Evolutionary conservation across 805 yeast genomes (phyloP).

Genomic region (Wickerhamomyces canadensis): DNA sequence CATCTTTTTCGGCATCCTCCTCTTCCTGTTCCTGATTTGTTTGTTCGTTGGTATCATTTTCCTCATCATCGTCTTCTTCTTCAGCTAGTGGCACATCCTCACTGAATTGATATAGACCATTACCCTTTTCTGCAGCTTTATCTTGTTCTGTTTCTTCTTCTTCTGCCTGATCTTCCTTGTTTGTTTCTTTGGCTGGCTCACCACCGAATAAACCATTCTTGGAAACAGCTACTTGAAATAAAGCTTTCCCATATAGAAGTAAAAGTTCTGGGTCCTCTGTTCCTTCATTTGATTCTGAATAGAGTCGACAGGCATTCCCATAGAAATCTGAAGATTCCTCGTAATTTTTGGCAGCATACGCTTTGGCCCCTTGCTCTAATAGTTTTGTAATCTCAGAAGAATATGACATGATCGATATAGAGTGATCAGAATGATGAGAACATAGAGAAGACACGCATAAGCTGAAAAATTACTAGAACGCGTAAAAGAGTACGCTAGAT

Average conservation of each 20-base stretch:
- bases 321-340: slow-evolving; percentile 66
- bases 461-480: no score
- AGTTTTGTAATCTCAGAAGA: slow-evolving; percentile 40
- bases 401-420: slow-evolving; percentile 18
- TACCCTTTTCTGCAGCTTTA: slow-evolving; percentile 15
- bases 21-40: slow-evolving; percentile 14
- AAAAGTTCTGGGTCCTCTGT: slow-evolving; percentile 71
- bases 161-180: slow-evolving; percentile 21
- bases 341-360: slow-evolving; percentile 58
- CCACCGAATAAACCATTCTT: slow-evolving; percentile 76
- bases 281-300: slow-evolving; percentile 42
- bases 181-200: slow-evolving; percentile 18
- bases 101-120: slow-evolving; percentile 29
- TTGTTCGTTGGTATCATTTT: slow-evolving; percentile 6
- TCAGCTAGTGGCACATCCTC: slow-evolving; percentile 34
- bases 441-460: no score
- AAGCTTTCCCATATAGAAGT: slow-evolving; percentile 70
- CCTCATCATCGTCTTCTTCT: slow-evolving; percentile 22
- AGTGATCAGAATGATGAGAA: no score
- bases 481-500: no score
- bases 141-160: slow-evolving; percentile 25
- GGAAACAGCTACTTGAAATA: slow-evolving; percentile 71
- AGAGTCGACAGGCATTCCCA: slow-evolving; percentile 65
- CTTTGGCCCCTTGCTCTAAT: slow-evolving; percentile 56
- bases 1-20: slow-evolving; percentile 25